A percentile compares a stretch with the other conserved stretches of the same genome.
Conservation (phyloP, 345 rosid genomes). For the Salix arbutifolia region DNA sequence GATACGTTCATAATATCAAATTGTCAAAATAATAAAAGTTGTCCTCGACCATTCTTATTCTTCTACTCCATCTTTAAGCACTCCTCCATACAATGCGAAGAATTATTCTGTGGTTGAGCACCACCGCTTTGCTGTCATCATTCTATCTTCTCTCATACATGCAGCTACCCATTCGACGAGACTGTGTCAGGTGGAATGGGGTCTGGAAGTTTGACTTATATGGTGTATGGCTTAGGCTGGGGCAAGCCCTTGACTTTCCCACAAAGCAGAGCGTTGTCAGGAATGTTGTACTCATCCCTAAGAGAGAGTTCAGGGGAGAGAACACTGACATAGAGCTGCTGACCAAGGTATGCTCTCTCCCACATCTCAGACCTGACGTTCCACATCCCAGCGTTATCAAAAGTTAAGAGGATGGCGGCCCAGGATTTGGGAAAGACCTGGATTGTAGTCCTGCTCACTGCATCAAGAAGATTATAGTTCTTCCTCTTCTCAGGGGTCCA, state of each 20-base stretch:
- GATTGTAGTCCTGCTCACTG: conserved; percentile 77
- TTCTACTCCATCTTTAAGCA: too few species aligned
- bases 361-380: conserved; percentile 66
- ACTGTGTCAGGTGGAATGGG: too few species aligned
- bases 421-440: conserved; percentile 86
- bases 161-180: too few species aligned
- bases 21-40: too few species aligned
- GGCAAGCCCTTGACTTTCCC: conserved; percentile 58
- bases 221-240: conserved; percentile 58
- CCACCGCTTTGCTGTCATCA: too few species aligned
- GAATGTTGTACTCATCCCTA: conserved; percentile 78
- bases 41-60: too few species aligned
- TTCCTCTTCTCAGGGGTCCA: conserved; percentile 79
- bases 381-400: conserved; percentile 97
- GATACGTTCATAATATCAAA: too few species aligned
- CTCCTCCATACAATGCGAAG: too few species aligned
- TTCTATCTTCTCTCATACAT: too few species aligned
- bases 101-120: too few species aligned
- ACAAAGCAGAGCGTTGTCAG: conserved; percentile 52
- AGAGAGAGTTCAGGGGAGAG: conserved; percentile 63
- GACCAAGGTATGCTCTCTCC: conserved; percentile 71
- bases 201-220: neutral
- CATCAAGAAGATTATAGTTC: conserved; percentile 74
- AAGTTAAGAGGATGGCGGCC: conserved; percentile 76
- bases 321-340: conserved; percentile 64